Evolutionary conservation across 805 yeast genomes (phyloP), one percentile per base, ranked within the genome.

Genomic region (Blastobotrys robertii): DNA sequence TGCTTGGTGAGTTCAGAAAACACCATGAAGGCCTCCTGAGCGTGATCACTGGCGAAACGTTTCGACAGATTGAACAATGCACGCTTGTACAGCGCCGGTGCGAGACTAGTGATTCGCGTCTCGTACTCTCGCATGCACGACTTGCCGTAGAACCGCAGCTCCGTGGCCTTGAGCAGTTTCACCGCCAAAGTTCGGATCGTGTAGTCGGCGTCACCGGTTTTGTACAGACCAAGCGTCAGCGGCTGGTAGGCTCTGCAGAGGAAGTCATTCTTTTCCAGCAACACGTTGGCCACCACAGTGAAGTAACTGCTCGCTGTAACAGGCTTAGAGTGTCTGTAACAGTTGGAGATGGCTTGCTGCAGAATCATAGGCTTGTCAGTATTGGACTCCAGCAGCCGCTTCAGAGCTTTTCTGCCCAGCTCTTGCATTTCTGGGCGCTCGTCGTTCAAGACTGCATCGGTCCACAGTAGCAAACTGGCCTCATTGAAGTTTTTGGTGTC

Each of bases 61-160:
- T 80, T 73, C 0, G 96, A 81, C 15, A 88, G 66, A 43, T 83
- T 85, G 51, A 82, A 81, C 43, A 90, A 73, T 0, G 94, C 94
- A 34, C 90, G 78, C 56, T 87, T 87, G 66, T 82, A 88, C 3
- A 92, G 86, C 5, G 86, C 84, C 52, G 82, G 77, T 5, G 94
- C 81, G 30, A 76, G 71, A 48, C 86, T 83, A 40, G 81, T 74
- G 10, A 86, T 74, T 31, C 84, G 72, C 55, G 84, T 90, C 30
- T 76, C 73, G 56, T 76, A 84, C 15, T 72, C 72, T 6, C 71
- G 72, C 2, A 80, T 65, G 11, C 72, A 69, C 0, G 77, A 67
- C 1, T 78, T 69, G 30, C 75, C 73, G 50, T 72, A 80, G 22
- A 75, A 60, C 31, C 73, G 69, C 32, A 67, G 61, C 56, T 90